Evolutionary conservation across 306 rosid genomes (phyloP).

Genomic region (Sicyos baderoa): DNA sequence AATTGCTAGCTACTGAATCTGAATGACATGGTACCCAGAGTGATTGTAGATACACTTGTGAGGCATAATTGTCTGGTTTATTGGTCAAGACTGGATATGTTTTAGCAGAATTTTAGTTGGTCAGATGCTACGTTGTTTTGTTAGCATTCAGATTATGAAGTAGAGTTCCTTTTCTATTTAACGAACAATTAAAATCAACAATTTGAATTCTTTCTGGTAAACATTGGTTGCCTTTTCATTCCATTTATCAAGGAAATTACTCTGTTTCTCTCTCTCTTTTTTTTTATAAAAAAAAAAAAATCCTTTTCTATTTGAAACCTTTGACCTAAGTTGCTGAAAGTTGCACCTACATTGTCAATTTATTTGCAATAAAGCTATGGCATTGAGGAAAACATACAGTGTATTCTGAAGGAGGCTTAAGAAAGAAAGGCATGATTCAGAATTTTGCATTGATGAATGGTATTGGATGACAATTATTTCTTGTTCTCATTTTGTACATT

Average conservation of each 20-base stretch:
- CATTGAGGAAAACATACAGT: not conserved
- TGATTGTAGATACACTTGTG: not conserved
- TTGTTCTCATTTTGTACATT: slow-evolving; percentile 25
- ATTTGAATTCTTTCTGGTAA: too few species aligned
- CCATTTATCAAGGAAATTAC: too few species aligned
- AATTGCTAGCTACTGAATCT: not conserved
- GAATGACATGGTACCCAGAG: not conserved
- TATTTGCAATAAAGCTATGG: not conserved
- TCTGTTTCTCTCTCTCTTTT: too few species aligned
- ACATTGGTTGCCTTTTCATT: too few species aligned
- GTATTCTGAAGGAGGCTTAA: too few species aligned
- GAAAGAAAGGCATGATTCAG: not conserved
- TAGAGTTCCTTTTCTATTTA: not conserved
- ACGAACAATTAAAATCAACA: too few species aligned
- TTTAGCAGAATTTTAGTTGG: not conserved
- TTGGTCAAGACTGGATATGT: not conserved
- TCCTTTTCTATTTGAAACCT: not conserved
- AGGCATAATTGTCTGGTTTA: not conserved
- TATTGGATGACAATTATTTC: slow-evolving; percentile 18
- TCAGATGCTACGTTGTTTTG: not conserved
- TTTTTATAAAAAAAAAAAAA: too few species aligned
- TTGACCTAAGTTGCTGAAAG: not conserved
- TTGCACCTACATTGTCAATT: slow-evolving; percentile 9
- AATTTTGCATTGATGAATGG: not conserved
- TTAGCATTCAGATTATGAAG: not conserved